These are phyloP conservation scores for Fusarium bulbicola DNA, from an alignment of 2,329 filamentous ascomycete species.

Conservation along the genomic window DNA sequence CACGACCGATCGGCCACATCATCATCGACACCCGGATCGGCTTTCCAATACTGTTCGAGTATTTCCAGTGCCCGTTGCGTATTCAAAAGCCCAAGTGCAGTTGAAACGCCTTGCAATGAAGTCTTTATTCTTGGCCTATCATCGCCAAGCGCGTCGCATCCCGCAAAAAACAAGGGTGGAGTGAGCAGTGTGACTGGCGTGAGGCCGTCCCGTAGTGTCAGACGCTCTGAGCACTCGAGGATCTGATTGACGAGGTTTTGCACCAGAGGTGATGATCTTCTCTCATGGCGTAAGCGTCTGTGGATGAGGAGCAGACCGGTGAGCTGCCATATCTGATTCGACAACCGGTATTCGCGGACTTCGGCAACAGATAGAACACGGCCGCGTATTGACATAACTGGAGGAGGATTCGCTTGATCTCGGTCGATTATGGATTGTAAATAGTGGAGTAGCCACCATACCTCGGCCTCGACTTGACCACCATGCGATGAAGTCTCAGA, in stretches of 20 bases:
- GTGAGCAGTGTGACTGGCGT: slow-evolving; percentile 26
- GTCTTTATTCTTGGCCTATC: slow-evolving; percentile 22
- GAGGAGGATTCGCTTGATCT: slow-evolving; percentile 15
- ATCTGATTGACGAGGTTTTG: slow-evolving; percentile 17
- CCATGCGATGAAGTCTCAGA: background rate
- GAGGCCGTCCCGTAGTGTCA: slow-evolving; percentile 24
- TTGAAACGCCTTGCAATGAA: slow-evolving; percentile 22
- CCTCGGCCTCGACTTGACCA: background rate
- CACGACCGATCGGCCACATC: slow-evolving; percentile 15
- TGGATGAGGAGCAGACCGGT: slow-evolving; percentile 26
- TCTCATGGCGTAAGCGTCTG: slow-evolving; percentile 16
- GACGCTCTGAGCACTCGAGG: slow-evolving; percentile 8
- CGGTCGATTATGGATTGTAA: slow-evolving; percentile 20
- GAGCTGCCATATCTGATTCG: slow-evolving; percentile 33
- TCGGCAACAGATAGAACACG: slow-evolving; percentile 13
- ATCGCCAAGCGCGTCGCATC: slow-evolving; percentile 20
- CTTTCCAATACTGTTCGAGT: slow-evolving; percentile 19
- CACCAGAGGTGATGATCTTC: slow-evolving; percentile 6
- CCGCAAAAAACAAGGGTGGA: slow-evolving; percentile 25
- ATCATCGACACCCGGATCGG: slow-evolving; percentile 18
- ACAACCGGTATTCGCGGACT: slow-evolving; percentile 23
- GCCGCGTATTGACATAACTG: slow-evolving; percentile 18
- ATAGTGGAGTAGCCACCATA: slow-evolving; percentile 22
- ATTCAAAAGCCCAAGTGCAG: slow-evolving; percentile 16
- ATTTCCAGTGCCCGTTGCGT: slow-evolving; percentile 26